A percentile compares a stretch with the other conserved stretches of the same genome.
These are phyloP conservation scores for Alternaria arbusti DNA, from an alignment of 2,329 filamentous ascomycete species.

Conservation along the genomic window DNA sequence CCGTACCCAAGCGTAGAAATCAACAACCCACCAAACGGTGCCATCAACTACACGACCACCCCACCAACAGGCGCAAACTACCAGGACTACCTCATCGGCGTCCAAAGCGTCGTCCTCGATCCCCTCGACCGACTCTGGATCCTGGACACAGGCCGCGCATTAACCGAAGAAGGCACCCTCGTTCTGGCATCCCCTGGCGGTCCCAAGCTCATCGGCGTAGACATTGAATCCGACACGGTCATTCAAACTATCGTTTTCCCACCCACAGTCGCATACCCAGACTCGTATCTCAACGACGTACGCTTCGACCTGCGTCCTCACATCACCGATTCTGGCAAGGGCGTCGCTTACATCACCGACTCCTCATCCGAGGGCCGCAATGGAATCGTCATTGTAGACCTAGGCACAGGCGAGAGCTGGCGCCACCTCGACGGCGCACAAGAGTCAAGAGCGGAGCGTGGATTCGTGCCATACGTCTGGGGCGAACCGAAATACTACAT, in stretches of 20 bases:
- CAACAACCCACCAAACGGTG: constrained; percentile 58
- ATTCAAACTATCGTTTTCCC: constrained; percentile 61
- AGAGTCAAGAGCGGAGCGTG: constrained; percentile 51
- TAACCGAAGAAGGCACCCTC: constrained; percentile 53
- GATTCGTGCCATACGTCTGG: constrained; percentile 59
- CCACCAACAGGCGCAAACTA: constrained; percentile 57
- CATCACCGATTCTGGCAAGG: constrained; percentile 51
- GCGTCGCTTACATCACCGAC: constrained; percentile 62
- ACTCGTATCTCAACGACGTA: constrained; percentile 62
- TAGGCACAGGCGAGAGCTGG: constrained; percentile 58
- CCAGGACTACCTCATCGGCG: constrained; percentile 58
- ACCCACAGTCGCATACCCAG: constrained; percentile 53
- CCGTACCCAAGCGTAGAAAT: constrained; percentile 53
- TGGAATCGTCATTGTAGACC: constrained; percentile 59
- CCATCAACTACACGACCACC: constrained; percentile 59
- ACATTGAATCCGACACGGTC: constrained; percentile 54
- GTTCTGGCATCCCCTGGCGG: constrained; percentile 56
- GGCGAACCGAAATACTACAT: constrained; percentile 56
- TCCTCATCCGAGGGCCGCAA: constrained; percentile 56
- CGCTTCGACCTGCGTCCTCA: constrained; percentile 59
- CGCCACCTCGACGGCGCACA: constrained; percentile 55
- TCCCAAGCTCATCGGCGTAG: constrained; percentile 58
- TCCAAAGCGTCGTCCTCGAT: constrained; percentile 61
- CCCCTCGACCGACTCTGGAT: constrained; percentile 59
- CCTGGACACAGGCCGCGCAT: constrained; percentile 59